A percentile compares a stretch with the other conserved stretches of the same genome.
phyloP scores from a whole-genome alignment of 1,139 yeast genomes.

The Scheffersomyces titani region DNA sequence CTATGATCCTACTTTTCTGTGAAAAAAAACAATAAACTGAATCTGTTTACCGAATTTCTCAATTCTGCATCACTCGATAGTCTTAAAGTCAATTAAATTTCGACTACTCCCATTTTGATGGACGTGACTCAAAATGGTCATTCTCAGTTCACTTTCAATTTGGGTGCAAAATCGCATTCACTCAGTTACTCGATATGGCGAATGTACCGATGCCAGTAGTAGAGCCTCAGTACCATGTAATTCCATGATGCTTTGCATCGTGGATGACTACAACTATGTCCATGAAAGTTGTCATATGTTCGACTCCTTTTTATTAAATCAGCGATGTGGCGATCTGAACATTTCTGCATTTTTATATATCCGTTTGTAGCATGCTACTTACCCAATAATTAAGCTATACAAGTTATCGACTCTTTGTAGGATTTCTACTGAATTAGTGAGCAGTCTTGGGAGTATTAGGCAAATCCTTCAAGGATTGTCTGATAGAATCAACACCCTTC shows the following conservation, averaged over 20 bases:
- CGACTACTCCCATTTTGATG: not conserved
- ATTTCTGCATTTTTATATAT: not conserved
- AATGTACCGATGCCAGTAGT: not conserved
- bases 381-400: not conserved
- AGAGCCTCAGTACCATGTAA: not conserved
- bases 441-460: slow-evolving; percentile 52
- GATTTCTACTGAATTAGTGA: slow-evolving; percentile 26
- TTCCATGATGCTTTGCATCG: not conserved
- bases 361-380: not conserved
- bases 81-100: not conserved
- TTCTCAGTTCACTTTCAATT: not conserved
- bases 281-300: not conserved
- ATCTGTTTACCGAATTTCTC: no score
- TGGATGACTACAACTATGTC: not conserved
- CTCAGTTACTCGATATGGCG: not conserved
- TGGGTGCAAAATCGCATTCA: not conserved
- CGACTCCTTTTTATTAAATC: not conserved
- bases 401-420: not conserved
- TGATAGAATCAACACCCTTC: slow-evolving; percentile 77
- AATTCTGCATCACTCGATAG: no score
- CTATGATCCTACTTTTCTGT: no score
- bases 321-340: not conserved
- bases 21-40: no score
- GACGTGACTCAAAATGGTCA: not conserved
- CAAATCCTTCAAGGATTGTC: slow-evolving; percentile 57